Conservation (phyloP, 768 basidiomycete genomes). For the Fistulinella prunicolor region DNA sequence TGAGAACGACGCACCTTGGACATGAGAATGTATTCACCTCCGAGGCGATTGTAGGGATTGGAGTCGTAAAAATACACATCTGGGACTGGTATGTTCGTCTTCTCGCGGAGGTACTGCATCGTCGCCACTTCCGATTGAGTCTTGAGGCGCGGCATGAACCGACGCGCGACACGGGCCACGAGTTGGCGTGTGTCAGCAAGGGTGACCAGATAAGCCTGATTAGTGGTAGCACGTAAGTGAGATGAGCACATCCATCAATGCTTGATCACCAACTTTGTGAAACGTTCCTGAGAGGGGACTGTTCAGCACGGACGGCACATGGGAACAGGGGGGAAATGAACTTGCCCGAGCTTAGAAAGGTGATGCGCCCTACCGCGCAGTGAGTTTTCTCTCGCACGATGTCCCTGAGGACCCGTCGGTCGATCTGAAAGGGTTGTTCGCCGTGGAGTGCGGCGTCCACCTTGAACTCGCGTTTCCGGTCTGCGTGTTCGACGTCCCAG, state of each 20-base stretch:
- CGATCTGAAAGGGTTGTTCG: slow-evolving; percentile 68
- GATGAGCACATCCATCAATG: not conserved
- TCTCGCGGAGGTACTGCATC: slow-evolving; percentile 71
- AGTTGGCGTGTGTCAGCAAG: slow-evolving; percentile 59
- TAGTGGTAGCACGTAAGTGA: slow-evolving; percentile 6
- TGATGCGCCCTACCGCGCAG: slow-evolving; percentile 64
- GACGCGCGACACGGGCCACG: slow-evolving; percentile 77
- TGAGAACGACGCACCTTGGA: slow-evolving; percentile 56
- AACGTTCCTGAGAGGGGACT: slow-evolving; percentile 63
- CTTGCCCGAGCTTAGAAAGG: slow-evolving; percentile 73
- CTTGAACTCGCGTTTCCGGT: slow-evolving; percentile 60
- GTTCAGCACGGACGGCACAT: slow-evolving; percentile 7
- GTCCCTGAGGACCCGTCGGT: slow-evolving; percentile 70
- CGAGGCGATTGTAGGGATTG: slow-evolving; percentile 81
- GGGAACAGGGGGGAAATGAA: slow-evolving; percentile 5
- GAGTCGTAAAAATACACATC: slow-evolving; percentile 74
- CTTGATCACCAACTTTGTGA: slow-evolving; percentile 58
- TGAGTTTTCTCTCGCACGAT: slow-evolving; percentile 71
- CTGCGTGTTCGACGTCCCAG: slow-evolving; percentile 70
- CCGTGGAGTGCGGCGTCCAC: slow-evolving; percentile 63
- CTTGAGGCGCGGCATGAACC: slow-evolving; percentile 84
- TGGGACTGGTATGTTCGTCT: slow-evolving; percentile 72
- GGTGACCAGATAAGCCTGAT: slow-evolving; percentile 73
- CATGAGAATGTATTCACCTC: slow-evolving; percentile 86
- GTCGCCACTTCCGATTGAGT: slow-evolving; percentile 87